phyloP scores from a whole-genome alignment of 192 early-diverging fungal genomes.

The Martensiomyces pterosporus region DNA sequence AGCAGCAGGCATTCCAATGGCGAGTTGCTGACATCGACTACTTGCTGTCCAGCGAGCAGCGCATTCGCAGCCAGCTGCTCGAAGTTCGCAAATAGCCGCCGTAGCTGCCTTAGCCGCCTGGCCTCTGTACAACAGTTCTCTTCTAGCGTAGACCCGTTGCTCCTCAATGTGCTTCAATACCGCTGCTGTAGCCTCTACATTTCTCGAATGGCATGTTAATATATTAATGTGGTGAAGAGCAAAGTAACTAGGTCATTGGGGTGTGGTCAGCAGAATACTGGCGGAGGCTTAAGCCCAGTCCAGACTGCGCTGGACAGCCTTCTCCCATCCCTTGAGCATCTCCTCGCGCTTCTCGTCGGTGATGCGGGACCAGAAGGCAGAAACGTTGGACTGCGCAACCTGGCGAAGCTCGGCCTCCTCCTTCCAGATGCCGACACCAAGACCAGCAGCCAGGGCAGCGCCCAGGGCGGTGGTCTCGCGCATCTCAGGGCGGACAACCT shows the following conservation, averaged over 20 bases:
- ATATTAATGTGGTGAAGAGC: background rate
- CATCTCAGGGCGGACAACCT: constrained; percentile 80
- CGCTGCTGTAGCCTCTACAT: too few relatives aligned
- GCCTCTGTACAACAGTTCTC: too few relatives aligned
- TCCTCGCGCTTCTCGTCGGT: constrained; percentile 54
- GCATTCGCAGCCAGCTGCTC: background rate
- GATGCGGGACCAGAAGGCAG: constrained; percentile 50
- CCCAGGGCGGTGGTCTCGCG: constrained; percentile 89
- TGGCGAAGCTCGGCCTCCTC: constrained; percentile 52
- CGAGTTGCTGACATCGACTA: background rate
- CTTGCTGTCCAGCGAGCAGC: background rate
- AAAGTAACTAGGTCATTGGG: background rate
- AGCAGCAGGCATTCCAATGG: too few relatives aligned
- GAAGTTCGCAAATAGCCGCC: background rate
- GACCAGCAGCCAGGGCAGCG: constrained; percentile 84
- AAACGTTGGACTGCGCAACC: constrained; percentile 50
- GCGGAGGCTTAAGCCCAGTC: constrained; percentile 53
- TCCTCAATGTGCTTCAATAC: too few relatives aligned
- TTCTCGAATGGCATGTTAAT: too few relatives aligned
- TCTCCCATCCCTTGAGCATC: constrained; percentile 66
- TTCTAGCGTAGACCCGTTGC: too few relatives aligned
- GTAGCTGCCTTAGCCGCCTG: too few relatives aligned
- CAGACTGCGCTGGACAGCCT: constrained; percentile 67
- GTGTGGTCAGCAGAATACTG: too few relatives aligned
- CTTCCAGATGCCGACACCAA: constrained; percentile 66